phyloP scores from a whole-genome alignment of 208 protist genomes.

The Acanthamoeba castellanii region DNA sequence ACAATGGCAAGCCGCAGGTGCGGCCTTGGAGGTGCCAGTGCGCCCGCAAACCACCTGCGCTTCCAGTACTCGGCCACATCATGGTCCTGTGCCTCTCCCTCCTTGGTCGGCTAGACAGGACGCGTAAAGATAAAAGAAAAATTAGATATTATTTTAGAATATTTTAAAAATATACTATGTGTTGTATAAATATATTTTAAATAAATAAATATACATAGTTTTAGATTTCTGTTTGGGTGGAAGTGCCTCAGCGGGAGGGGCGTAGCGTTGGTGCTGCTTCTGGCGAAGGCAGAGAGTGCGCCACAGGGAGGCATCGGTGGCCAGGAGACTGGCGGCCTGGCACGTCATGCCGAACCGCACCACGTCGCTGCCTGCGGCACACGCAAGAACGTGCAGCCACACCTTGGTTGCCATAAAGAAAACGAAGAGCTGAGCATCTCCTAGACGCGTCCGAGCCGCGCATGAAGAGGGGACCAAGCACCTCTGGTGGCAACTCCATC shows the following conservation, averaged over 20 bases:
- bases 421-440: neutral
- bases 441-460: neutral
- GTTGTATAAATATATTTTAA: too few relatives aligned
- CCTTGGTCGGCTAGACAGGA: neutral
- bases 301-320: neutral
- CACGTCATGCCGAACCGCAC: neutral
- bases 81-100: neutral
- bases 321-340: neutral
- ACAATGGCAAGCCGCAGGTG: neutral
- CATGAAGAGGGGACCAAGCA: neutral
- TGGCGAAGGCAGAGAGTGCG: neutral
- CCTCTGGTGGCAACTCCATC: neutral
- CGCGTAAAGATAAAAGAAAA: too few relatives aligned
- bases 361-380: neutral
- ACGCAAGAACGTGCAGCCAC: neutral
- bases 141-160: neutral
- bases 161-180: too few relatives aligned
- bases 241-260: neutral
- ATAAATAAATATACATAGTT: too few relatives aligned
- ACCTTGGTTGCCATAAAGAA: neutral
- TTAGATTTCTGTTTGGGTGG: too few relatives aligned
- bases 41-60: neutral
- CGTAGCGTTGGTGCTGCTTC: neutral
- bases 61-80: neutral
- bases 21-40: neutral